Percentiles rank a stretch among this genome's conserved stretches.
phyloP scores from a whole-genome alignment of 2,329 filamentous ascomycete genomes.

The Sporothrix globosa region DNA sequence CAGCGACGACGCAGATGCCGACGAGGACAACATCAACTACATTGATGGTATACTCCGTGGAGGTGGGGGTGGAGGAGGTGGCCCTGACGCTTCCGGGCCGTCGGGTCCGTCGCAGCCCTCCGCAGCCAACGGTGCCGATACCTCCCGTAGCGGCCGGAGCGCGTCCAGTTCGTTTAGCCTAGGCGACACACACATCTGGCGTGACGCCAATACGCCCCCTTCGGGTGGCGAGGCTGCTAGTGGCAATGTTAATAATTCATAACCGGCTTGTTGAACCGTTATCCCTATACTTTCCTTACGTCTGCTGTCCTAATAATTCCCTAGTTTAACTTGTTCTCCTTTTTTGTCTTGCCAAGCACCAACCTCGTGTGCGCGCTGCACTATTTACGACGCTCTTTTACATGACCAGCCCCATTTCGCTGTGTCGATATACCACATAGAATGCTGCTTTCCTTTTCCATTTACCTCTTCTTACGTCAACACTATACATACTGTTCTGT shows the following conservation, averaged over 20 bases:
- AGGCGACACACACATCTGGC: constrained; percentile 57
- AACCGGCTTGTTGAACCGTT: neutral
- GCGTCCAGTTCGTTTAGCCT: constrained; percentile 52
- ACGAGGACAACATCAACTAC: constrained; percentile 22
- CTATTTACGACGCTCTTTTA: neutral
- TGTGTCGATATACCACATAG: constrained; percentile 11
- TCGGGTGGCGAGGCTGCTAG: neutral
- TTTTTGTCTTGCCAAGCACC: neutral
- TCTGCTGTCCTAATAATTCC: neutral
- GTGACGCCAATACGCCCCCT: constrained; percentile 40
- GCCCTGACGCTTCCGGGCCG: neutral
- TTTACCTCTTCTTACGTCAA: too few species aligned
- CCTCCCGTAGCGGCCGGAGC: constrained; percentile 42
- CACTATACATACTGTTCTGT: neutral
- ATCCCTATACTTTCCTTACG: neutral
- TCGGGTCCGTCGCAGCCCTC: neutral
- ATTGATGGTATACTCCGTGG: neutral
- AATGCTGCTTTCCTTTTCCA: neutral
- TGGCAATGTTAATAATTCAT: neutral
- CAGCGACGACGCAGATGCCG: constrained; percentile 5
- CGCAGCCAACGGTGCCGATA: constrained; percentile 15
- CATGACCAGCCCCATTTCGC: neutral
- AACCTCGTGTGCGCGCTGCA: neutral
- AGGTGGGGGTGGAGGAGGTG: neutral
- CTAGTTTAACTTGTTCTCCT: neutral